These are phyloP conservation scores for Trichoderma sp. DNA, from an alignment of 2,329 filamentous ascomycete genomes.

Conservation along the genomic window DNA sequence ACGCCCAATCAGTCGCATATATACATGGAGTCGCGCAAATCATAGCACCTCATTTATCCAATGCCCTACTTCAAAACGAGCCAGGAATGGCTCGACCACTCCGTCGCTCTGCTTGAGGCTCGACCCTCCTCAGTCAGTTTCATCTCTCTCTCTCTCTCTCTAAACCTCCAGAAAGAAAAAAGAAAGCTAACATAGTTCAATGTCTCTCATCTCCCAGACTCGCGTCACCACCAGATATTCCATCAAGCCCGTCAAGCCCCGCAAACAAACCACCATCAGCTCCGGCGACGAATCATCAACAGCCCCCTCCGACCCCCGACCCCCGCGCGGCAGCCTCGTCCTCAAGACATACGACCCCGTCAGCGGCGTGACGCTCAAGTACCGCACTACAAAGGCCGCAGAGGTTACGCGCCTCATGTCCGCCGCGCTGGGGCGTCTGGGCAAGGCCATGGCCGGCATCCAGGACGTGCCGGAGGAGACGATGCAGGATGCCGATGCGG, in stretches of 20 bases:
- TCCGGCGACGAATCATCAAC: conserved; percentile 20
- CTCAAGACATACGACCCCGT: conserved; percentile 88
- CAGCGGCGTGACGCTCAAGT: conserved; percentile 83
- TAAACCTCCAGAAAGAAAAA: not conserved
- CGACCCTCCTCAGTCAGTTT: conserved; percentile 71
- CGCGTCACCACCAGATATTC: conserved; percentile 92
- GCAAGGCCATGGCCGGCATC: conserved; percentile 66
- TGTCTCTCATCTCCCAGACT: conserved; percentile 57
- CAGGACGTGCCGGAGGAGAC: conserved; percentile 46
- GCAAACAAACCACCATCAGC: conserved; percentile 26
- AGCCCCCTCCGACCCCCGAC: conserved; percentile 40
- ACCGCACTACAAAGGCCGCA: conserved; percentile 85
- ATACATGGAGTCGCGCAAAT: conserved; percentile 8
- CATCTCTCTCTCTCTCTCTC: not conserved
- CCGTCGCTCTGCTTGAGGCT: conserved; percentile 80
- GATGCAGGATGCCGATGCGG: conserved; percentile 43
- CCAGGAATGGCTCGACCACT: conserved; percentile 91
- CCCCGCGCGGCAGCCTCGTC: conserved; percentile 69
- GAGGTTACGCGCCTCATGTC: conserved; percentile 81
- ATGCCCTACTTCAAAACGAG: conserved; percentile 86
- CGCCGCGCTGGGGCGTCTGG: conserved; percentile 72
- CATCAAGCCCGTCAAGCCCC: conserved; percentile 53
- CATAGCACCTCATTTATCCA: conserved; percentile 14
- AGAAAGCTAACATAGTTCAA: not conserved
- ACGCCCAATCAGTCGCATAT: not conserved